Evolutionary conservation across 208 protist species (phyloP), one percentile per base, ranked within the genome.

Genomic region (Leishmania arabica): DNA sequence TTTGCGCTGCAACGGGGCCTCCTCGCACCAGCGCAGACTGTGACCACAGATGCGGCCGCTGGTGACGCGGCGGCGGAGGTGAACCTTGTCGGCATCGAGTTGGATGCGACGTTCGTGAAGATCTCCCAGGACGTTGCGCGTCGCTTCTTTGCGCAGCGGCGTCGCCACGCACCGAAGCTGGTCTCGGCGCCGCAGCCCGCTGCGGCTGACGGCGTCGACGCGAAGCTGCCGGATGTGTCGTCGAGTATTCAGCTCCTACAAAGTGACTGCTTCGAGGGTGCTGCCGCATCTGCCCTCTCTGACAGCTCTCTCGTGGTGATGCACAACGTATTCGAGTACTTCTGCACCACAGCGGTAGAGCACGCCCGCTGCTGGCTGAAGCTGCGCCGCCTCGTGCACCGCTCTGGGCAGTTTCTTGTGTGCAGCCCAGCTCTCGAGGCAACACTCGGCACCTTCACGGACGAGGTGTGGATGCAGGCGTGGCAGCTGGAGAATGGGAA

Each of bases 311-410:
- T 97, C n/a, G 49, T 96, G 19, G 89, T 97, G 71, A 79, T 97
- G 53, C 94, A 97, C 89, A 97, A 97, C 83, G 92, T 97, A 0
- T 97, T 97, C 81, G 92, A 97, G 83, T 97, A 96, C 80, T 97
- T 97, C 79, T 86, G 75, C 71, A 40, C 73, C 15, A 80, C 86
- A 4, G 58, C 75, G 5, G 84, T 86, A 37, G 89, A 88, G 27
- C 94, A 97, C 83, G 78, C 94, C 17, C 40, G 53, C 56, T 93
- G 86, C 70, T 97, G 94, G 92, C 54, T 84, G 75, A 88, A 89
- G 76, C 86, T 97, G 81, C 89, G 89, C 40, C 75, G 86, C 37
- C 53, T 87, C 24, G 86, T 93, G 45, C 60, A 84, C 53, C 76
- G 79, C 13, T 64, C 81, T 11, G 91, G 92, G 0, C 88, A 94